Evolutionary conservation across 1,139 yeast species (phyloP).

Genomic region (Yamadazyma buinensis): DNA sequence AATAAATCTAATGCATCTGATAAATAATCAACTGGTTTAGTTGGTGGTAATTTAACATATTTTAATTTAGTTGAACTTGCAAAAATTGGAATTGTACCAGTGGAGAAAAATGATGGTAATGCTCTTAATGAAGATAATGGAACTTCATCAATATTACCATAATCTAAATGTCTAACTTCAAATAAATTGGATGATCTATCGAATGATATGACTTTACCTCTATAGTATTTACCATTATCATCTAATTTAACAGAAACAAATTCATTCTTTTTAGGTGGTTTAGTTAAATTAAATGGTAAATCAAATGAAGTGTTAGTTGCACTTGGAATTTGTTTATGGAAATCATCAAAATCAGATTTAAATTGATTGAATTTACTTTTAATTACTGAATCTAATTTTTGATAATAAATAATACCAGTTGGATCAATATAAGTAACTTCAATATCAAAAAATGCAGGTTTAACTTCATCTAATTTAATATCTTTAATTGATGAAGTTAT

Average conservation of each 20-base stretch:
- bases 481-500: conserved; percentile 34
- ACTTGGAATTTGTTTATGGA: conserved; percentile 38
- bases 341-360: conserved; percentile 44
- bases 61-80: conserved; percentile 58
- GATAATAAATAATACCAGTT: conserved; percentile 53
- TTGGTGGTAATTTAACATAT: conserved; percentile 58
- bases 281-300: conserved; percentile 43
- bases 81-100: conserved; percentile 45
- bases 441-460: conserved; percentile 58
- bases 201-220: conserved; percentile 53
- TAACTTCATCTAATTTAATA: conserved; percentile 20
- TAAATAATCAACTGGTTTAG: conserved; percentile 54
- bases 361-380: conserved; percentile 35
- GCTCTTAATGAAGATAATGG: conserved; percentile 45
- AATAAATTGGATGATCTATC: conserved; percentile 47
- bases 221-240: conserved; percentile 54
- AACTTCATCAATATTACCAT: conserved; percentile 56
- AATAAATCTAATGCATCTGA: conserved; percentile 57
- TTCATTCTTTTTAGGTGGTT: conserved; percentile 55
- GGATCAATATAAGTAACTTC: conserved; percentile 52
- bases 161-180: conserved; percentile 61
- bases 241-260: conserved; percentile 55
- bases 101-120: conserved; percentile 51
- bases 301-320: conserved; percentile 38
- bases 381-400: conserved; percentile 37